Evolutionary conservation across 2,329 filamentous ascomycete genomes (phyloP).

Genomic region (Pseudogymnoascus sp.): DNA sequence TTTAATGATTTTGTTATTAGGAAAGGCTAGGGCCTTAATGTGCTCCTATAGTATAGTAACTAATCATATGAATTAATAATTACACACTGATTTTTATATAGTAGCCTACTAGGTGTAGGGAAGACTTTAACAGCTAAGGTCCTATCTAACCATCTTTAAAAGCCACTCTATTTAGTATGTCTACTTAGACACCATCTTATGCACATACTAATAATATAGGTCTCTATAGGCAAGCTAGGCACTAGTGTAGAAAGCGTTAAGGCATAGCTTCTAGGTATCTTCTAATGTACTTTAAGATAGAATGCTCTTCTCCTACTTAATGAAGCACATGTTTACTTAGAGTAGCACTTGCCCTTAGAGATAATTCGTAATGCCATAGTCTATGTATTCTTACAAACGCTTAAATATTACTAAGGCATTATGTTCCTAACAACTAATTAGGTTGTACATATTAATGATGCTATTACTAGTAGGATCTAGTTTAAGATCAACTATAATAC

Average conservation of each 20-base stretch:
- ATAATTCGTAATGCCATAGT: no score
- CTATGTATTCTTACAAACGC: no score
- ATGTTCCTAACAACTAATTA: conserved; percentile 25
- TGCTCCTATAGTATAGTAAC: not conserved
- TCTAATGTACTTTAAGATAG: not conserved
- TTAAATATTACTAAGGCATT: no score
- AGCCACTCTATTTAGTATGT: conserved; percentile 3
- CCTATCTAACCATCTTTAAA: conserved; percentile 12
- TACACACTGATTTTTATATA: not conserved
- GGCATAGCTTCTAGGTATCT: not conserved
- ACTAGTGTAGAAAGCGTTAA: not conserved
- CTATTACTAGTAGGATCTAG: conserved; percentile 15
- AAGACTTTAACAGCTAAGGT: conserved; percentile 9
- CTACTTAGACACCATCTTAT: not conserved
- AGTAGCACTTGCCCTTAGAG: no score
- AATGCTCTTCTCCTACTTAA: not conserved
- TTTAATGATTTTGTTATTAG: not conserved
- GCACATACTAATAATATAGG: conserved; percentile 19
- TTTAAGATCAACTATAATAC: conserved; percentile 17
- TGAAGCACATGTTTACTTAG: no score
- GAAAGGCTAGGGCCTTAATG: not conserved
- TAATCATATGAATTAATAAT: not conserved
- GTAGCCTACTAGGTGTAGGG: not conserved
- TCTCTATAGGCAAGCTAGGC: conserved; percentile 3
- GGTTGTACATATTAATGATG: conserved; percentile 12